Base-by-base conservation (phyloP, 305 asterid genomes). In the Fraxinus xanthoxyloides region DNA sequence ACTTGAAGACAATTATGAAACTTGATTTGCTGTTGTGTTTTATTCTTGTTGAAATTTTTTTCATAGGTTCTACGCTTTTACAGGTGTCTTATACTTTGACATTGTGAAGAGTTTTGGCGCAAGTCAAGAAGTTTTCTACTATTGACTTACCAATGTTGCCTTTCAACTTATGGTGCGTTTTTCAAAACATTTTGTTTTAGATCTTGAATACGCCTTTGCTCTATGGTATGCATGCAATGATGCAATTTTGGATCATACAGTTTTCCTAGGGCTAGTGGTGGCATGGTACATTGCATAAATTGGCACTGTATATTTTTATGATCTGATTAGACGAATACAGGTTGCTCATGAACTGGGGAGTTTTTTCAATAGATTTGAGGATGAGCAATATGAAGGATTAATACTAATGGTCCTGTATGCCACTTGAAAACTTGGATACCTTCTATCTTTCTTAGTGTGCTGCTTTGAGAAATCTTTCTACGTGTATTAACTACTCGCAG, bases 121-220 rank as follows among this genome's bases (percentile, higher is more conserved):
- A 21, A 40, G 13, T n/a, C 5, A n/a, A 35, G 51, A 79, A 80
- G 65, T 43, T 56, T 35, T 43, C 40, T 19, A 79, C 76, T 77
- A 54, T 17, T 76, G 61, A 3, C 38, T 76, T 59, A 84, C 6
- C 24, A 46, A 19, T 13, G 54, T 13, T 21, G 75, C 56, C 51
- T 72, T 72, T 36, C 35, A 65, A 19, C 84, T 35, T 32, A 36
- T 56, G 87, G 87, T 84, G 85, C 84, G 84, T 59, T 72, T 76
- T 10, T 82, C 72, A 48, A 69, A 28, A 31, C 10, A 3, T 72
- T 5, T 77, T 79, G 38, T 34, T 67, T 79, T 24, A 56, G 72
- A 35, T 63, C 23, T 67, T 70, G 48, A 67, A 8, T 46, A 12
- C 13, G 32, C 59, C 48, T 79, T 19, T 23, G 54, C 72, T 81